Percentiles rank a stretch among this genome's conserved stretches.
phyloP scores from a whole-genome alignment of 305 asterid species.

The Petunia hybrid region DNA sequence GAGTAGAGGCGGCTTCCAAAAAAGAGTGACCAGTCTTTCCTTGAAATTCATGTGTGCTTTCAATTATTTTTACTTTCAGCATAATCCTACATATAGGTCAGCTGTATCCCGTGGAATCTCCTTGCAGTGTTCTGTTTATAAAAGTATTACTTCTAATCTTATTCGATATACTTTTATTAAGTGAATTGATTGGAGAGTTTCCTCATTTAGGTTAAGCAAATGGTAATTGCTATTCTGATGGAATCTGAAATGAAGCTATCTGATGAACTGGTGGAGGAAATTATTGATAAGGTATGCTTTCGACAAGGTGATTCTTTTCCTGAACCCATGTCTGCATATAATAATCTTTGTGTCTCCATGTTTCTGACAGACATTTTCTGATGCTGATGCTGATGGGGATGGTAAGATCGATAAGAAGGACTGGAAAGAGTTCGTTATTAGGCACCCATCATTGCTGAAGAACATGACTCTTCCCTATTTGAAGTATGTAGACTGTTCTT shows the following conservation, averaged over 20 bases:
- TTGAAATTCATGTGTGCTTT: neutral
- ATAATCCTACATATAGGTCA: neutral
- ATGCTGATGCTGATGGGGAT: slow-evolving; percentile 75
- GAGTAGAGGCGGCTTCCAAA: neutral
- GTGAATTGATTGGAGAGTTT: slow-evolving; percentile 20
- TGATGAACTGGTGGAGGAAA: slow-evolving; percentile 76
- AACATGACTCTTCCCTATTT: slow-evolving; percentile 53
- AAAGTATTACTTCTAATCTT: neutral
- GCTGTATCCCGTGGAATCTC: neutral
- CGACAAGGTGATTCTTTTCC: slow-evolving; percentile 24
- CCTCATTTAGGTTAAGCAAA: slow-evolving; percentile 72
- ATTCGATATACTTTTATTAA: neutral
- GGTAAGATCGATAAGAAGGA: slow-evolving; percentile 71
- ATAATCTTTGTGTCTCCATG: slow-evolving; percentile 20
- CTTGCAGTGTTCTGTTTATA: slow-evolving; percentile 2
- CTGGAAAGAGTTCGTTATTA: slow-evolving; percentile 63
- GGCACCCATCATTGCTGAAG: slow-evolving; percentile 43
- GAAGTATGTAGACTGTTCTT: slow-evolving; percentile 54
- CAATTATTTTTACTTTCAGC: slow-evolving; percentile 6
- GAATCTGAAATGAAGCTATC: slow-evolving; percentile 76
- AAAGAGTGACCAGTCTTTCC: neutral
- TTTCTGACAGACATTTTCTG: slow-evolving; percentile 66
- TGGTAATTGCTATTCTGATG: slow-evolving; percentile 79
- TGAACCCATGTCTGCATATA: neutral
- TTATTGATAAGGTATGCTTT: slow-evolving; percentile 67